Conservation (phyloP, 2,329 filamentous ascomycete genomes). For the Plectosphaerella sp. region DNA sequence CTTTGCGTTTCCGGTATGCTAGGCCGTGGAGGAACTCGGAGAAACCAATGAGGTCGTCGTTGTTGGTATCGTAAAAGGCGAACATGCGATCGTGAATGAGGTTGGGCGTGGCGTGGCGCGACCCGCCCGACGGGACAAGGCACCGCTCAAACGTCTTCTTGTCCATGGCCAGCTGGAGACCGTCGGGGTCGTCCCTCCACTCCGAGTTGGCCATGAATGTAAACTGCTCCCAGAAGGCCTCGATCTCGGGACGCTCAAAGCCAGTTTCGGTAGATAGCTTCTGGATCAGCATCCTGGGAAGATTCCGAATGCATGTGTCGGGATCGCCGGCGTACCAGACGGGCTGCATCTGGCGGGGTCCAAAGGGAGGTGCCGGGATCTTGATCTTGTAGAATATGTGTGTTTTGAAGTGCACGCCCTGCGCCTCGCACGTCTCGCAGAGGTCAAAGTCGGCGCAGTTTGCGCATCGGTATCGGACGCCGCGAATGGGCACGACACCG, state of each 20-base stretch:
- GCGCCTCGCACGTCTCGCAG: slow-evolving; percentile 86
- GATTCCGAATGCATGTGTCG: slow-evolving; percentile 59
- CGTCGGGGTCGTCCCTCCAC: slow-evolving; percentile 76
- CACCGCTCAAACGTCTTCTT: slow-evolving; percentile 89
- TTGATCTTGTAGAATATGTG: slow-evolving; percentile 97
- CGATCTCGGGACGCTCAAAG: slow-evolving; percentile 81
- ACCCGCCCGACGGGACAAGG: slow-evolving; percentile 79
- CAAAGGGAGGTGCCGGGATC: slow-evolving; percentile 81
- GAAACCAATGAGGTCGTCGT: slow-evolving; percentile 85
- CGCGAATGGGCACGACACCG: slow-evolving; percentile 81
- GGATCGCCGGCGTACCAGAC: slow-evolving; percentile 89
- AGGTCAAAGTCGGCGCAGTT: slow-evolving; percentile 97
- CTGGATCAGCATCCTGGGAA: slow-evolving; percentile 65
- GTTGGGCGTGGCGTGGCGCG: slow-evolving; percentile 73
- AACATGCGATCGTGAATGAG: slow-evolving; percentile 96
- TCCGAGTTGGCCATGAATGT: slow-evolving; percentile 86
- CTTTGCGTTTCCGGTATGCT: slow-evolving; percentile 63
- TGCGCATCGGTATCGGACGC: slow-evolving; percentile 87
- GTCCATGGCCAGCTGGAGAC: slow-evolving; percentile 79
- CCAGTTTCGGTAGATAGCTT: slow-evolving; percentile 67
- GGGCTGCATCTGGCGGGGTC: slow-evolving; percentile 73
- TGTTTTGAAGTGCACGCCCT: slow-evolving; percentile 74
- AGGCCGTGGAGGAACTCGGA: slow-evolving; percentile 85
- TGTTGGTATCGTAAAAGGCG: slow-evolving; percentile 89
- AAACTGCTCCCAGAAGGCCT: slow-evolving; percentile 96